Conservation (phyloP, 305 asterid genomes). For the Fraxinus sp. region DNA sequence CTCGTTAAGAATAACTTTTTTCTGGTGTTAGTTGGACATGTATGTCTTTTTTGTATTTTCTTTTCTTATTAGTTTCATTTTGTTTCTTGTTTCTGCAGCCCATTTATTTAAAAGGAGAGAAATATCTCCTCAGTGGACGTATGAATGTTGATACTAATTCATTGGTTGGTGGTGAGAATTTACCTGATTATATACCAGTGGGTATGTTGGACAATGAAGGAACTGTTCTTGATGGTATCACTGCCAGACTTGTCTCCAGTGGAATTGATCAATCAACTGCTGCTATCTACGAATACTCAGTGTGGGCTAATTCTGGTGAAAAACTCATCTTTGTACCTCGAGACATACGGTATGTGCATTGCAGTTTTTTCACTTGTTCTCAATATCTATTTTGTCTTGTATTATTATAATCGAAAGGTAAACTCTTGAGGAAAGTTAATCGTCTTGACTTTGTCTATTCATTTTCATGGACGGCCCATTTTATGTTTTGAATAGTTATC, state of each 20-base stretch:
- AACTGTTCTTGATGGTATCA: slow-evolving; percentile 49
- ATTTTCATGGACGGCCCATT: slow-evolving; percentile 15
- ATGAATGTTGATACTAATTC: slow-evolving; percentile 52
- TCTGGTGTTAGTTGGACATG: slow-evolving; percentile 3
- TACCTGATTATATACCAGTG: slow-evolving; percentile 62
- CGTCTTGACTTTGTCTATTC: slow-evolving; percentile 6
- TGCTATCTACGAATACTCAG: slow-evolving; percentile 62
- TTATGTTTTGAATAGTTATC: slow-evolving; percentile 16
- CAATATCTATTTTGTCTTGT: slow-evolving; percentile 25
- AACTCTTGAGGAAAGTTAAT: background rate
- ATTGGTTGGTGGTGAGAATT: slow-evolving; percentile 26
- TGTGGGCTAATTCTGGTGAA: slow-evolving; percentile 79
- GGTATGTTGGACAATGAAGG: slow-evolving; percentile 60
- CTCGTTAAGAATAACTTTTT: slow-evolving; percentile 20
- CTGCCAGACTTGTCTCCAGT: slow-evolving; percentile 45
- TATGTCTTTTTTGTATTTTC: slow-evolving; percentile 14
- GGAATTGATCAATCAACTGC: slow-evolving; percentile 46
- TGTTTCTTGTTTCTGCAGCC: slow-evolving; percentile 60
- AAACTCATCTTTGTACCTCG: slow-evolving; percentile 66
- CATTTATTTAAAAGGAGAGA: slow-evolving; percentile 77
- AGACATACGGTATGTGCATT: slow-evolving; percentile 63
- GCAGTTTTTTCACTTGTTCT: slow-evolving; percentile 22
- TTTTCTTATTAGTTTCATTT: slow-evolving; percentile 18
- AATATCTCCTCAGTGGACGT: slow-evolving; percentile 76
- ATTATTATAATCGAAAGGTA: background rate